These are phyloP conservation scores for Suillus placidus DNA, from an alignment of 768 basidiomycete genomes.

Conservation along the genomic window DNA sequence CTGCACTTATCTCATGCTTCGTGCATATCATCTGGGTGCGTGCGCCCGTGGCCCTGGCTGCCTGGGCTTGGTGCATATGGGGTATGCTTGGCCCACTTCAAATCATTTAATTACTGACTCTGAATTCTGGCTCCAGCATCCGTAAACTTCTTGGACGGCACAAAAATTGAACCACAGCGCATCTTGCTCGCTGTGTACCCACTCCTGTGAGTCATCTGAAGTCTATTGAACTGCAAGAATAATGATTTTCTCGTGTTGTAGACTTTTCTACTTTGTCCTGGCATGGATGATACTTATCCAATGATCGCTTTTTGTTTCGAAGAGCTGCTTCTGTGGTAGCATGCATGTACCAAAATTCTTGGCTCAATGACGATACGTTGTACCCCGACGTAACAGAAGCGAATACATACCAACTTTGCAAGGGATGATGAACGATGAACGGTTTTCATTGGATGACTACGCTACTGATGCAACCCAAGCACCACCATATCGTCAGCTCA, in stretches of 20 bases:
- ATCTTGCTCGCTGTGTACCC: conserved; percentile 95
- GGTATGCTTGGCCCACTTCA: conserved; percentile 53
- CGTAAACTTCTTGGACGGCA: conserved; percentile 94
- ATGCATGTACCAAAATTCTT: neutral
- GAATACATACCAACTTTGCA: neutral
- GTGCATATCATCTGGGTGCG: conserved; percentile 85
- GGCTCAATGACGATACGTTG: neutral
- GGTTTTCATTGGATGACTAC: too few species aligned
- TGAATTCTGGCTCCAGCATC: conserved; percentile 56
- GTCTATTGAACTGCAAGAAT: neutral
- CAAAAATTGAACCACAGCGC: conserved; percentile 88
- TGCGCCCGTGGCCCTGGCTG: conserved; percentile 79
- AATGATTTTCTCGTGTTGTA: conserved; percentile 29
- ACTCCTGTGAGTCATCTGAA: conserved; percentile 63
- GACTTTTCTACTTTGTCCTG: conserved; percentile 91
- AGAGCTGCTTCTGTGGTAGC: neutral
- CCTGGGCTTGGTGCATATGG: conserved; percentile 98
- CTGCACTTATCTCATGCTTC: conserved; percentile 85
- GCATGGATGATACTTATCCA: conserved; percentile 98
- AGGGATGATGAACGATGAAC: neutral
- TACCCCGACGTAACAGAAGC: neutral
- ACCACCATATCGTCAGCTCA: too few species aligned
- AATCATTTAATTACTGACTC: conserved; percentile 9
- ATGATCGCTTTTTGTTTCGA: conserved; percentile 34
- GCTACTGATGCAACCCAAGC: too few species aligned